These are phyloP conservation scores for Luzula sylvatica DNA, from an alignment of 176 grass and related monocot species.

Conservation along the genomic window DNA sequence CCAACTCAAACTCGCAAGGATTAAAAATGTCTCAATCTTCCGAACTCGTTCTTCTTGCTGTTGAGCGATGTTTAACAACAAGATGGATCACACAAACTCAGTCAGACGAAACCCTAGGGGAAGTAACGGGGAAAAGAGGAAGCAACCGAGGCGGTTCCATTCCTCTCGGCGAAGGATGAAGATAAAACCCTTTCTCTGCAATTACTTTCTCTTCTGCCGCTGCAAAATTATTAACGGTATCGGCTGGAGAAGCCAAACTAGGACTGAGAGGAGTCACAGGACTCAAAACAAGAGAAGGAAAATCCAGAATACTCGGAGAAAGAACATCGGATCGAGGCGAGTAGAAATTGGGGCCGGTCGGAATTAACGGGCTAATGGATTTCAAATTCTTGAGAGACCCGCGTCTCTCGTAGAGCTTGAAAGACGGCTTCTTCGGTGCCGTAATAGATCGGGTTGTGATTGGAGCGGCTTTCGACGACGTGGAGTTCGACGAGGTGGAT, in stretches of 20 bases:
- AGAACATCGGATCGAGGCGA: constrained; percentile 56
- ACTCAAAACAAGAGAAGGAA: constrained; percentile 74
- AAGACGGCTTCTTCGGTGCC: constrained; percentile 76
- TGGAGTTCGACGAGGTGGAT: constrained; percentile 25
- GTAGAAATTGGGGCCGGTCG: constrained; percentile 25
- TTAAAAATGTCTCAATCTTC: constrained; percentile 6
- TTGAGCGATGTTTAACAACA: not conserved
- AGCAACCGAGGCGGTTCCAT: constrained; percentile 71
- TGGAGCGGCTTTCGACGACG: constrained; percentile 21
- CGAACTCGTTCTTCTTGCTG: constrained; percentile 7
- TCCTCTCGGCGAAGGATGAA: constrained; percentile 76
- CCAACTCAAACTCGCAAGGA: not conserved
- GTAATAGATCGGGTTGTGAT: constrained; percentile 23
- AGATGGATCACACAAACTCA: constrained; percentile 13
- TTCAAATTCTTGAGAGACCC: constrained; percentile 80
- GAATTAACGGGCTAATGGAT: constrained; percentile 81
- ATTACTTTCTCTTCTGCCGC: constrained; percentile 78
- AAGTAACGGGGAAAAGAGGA: constrained; percentile 78
- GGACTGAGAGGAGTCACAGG: constrained; percentile 73
- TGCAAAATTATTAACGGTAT: constrained; percentile 16
- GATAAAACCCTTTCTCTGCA: constrained; percentile 72
- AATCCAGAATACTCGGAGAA: constrained; percentile 86
- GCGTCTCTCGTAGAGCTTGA: constrained; percentile 98
- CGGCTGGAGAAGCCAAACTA: constrained; percentile 35
- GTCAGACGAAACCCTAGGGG: constrained; percentile 46